phyloP scores from a whole-genome alignment of 73 alveolate genomes.

The Paramecium biaurelia region DNA sequence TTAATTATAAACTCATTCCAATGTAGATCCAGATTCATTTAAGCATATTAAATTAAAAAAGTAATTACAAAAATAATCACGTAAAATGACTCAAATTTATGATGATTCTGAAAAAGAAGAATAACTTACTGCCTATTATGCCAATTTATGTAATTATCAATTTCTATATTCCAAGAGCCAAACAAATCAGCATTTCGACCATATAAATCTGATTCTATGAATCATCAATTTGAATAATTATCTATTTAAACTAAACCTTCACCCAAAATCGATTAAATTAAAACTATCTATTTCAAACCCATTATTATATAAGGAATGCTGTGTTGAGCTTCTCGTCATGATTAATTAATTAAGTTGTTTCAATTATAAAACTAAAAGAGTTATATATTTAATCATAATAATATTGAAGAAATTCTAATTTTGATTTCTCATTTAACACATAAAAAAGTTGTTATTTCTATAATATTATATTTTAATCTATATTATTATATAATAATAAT shows the following conservation, averaged over 20 bases:
- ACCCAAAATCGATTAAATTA: neutral
- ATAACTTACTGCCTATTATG: neutral
- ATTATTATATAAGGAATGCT: neutral
- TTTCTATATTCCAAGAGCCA: neutral
- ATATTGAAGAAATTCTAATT: too few relatives aligned
- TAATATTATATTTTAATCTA: too few relatives aligned
- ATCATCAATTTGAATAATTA: neutral
- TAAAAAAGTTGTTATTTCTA: too few relatives aligned
- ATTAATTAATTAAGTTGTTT: neutral
- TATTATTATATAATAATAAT: too few relatives aligned
- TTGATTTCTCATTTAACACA: too few relatives aligned
- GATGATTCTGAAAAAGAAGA: slow-evolving; percentile 9
- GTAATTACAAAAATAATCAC: neutral
- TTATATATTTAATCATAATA: neutral
- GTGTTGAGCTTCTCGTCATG: neutral
- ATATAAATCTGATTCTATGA: neutral
- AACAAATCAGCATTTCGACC: slow-evolving; percentile 8
- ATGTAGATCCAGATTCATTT: neutral
- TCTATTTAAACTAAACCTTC: neutral
- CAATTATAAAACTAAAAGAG: neutral
- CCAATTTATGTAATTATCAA: neutral
- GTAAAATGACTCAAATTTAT: neutral
- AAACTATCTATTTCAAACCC: slow-evolving; percentile 7
- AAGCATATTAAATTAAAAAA: neutral
- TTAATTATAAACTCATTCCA: neutral